Evolutionary conservation across 2,329 filamentous ascomycete genomes (phyloP).

Genomic region (Pseudocercospora cruenta): DNA sequence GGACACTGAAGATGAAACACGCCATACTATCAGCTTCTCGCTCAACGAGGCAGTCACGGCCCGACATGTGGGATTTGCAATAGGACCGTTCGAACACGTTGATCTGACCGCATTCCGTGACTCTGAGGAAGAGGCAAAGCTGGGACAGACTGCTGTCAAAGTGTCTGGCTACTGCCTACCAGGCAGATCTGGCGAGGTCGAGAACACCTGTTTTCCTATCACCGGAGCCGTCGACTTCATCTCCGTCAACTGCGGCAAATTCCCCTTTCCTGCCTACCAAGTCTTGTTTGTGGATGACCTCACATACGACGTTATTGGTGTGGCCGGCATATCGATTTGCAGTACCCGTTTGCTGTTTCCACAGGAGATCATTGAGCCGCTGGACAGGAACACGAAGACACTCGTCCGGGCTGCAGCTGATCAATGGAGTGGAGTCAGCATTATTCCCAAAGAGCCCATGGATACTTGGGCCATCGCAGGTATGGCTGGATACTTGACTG

Average conservation of each 20-base stretch:
- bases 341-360: constrained; percentile 85
- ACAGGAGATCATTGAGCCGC: constrained; percentile 80
- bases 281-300: constrained; percentile 93
- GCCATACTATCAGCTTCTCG: constrained; percentile 86
- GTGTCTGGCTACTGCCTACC: constrained; percentile 92
- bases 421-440: constrained; percentile 93
- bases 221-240: constrained; percentile 90
- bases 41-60: constrained; percentile 75
- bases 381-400: constrained; percentile 78
- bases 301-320: constrained; percentile 71
- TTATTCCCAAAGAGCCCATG: constrained; percentile 76
- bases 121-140: constrained; percentile 86
- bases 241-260: constrained; percentile 83
- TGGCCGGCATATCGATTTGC: constrained; percentile 83
- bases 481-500: constrained; percentile 92
- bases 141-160: constrained; percentile 84
- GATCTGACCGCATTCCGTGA: constrained; percentile 82
- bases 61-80: constrained; percentile 88
- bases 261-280: constrained; percentile 90
- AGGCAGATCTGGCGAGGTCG: constrained; percentile 76
- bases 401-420: constrained; percentile 83
- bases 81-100: constrained; percentile 93
- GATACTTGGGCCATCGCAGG: constrained; percentile 91
- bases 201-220: constrained; percentile 83
- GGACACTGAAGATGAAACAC: constrained; percentile 74